Percentiles rank a stretch among this genome's conserved stretches.
Conservation (phyloP, 2,329 filamentous ascomycete species). For the Aspergillus chevalieri region DNA sequence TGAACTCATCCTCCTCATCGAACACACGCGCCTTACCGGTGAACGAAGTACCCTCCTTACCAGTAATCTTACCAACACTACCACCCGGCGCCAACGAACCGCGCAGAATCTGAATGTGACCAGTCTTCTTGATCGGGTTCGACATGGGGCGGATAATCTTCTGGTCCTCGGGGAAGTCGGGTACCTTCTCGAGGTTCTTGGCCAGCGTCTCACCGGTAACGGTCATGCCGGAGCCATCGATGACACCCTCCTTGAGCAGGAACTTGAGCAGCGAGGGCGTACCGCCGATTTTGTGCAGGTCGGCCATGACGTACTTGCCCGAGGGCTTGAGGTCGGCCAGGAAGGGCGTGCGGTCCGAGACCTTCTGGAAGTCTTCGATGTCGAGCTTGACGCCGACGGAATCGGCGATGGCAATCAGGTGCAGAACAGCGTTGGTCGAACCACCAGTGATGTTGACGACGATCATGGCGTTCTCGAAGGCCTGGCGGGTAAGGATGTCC, state of each 20-base stretch:
- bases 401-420: constrained; percentile 78
- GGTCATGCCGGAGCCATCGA: constrained; percentile 56
- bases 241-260: constrained; percentile 52
- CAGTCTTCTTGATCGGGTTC: constrained; percentile 64
- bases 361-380: constrained; percentile 78
- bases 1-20: constrained; percentile 64
- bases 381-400: constrained; percentile 74
- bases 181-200: constrained; percentile 53
- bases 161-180: constrained; percentile 62
- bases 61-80: constrained; percentile 69
- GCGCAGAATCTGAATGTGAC: constrained; percentile 67
- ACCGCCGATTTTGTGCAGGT: constrained; percentile 52
- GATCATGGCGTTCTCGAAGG: constrained; percentile 81
- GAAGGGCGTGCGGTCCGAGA: constrained; percentile 72
- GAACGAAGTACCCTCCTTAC: constrained; percentile 65
- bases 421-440: constrained; percentile 79
- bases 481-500: constrained; percentile 72
- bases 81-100: constrained; percentile 65
- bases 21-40: constrained; percentile 65
- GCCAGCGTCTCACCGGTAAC: constrained; percentile 55
- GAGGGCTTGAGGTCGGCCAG: constrained; percentile 78
- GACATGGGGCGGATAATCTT: constrained; percentile 62
- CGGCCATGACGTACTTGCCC: constrained; percentile 57
- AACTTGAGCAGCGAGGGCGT: constrained; percentile 55
- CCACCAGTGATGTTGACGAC: constrained; percentile 76